Evolutionary conservation across 768 basidiomycete genomes (phyloP), one percentile per base, ranked within the genome.

Genomic region (Hortiboletus campestris): DNA sequence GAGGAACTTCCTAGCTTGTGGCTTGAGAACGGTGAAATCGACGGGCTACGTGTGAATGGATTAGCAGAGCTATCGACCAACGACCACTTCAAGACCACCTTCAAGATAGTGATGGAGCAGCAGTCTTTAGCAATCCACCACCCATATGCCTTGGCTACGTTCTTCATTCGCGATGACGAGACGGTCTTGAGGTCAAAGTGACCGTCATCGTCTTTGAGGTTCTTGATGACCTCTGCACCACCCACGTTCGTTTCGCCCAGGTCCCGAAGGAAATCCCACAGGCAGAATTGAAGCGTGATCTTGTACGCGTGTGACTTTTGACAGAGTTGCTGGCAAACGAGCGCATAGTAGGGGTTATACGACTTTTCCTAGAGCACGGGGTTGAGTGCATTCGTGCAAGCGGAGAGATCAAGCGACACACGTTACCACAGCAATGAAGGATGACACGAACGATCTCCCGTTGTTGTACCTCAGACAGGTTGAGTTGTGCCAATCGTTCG

Each of bases 251-350:
- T 81, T 72, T 97, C 93, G 13, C 94, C 96, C 42, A 98, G 76
- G 56, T 91, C 91, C 10, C 96, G 88, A 29, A 98, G 74, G 68
- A 98, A 95, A 68, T 99, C 97, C 97, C 97, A 99, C 7, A 98
- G 74, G 62, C 86, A 91, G 70, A 91, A 98, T 66, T 98, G 97
- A 20, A 98, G 76, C 2, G 97, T 98, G 62, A 98, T 88, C 65
- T 84, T 91, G 76, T 94, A 86, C 6, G 88, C 83, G 67, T 96
- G 93, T 0, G 93, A 86, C 10, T 75, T 75, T 10, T 80, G 77
- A 65, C 91, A 91, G 29, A 98, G 84, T 13, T 91, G 86, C 61
- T 92, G 88, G 58, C 85, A 84, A 36, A 98, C 86, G 46, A 98
- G 84, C 7, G 91, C 82, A 72, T 98, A 98, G 73, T 92, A 99